These are phyloP conservation scores for Clausena lansium DNA, from an alignment of 345 rosid genomes.

Conservation along the genomic window DNA sequence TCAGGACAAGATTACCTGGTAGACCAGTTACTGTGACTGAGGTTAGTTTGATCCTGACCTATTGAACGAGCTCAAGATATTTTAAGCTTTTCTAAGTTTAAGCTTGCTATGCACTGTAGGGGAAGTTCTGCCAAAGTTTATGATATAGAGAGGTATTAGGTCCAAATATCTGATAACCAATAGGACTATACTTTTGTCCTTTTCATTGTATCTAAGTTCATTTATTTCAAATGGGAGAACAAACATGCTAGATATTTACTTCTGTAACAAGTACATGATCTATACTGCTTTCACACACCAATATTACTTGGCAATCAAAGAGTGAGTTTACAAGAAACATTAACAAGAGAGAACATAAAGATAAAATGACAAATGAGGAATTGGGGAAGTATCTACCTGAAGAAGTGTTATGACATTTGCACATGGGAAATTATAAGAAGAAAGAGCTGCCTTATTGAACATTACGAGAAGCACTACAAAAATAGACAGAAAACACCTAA, in stretches of 20 bases:
- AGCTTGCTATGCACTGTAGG: neutral
- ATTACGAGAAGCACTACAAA: slow-evolving; percentile 80
- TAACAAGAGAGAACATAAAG: neutral
- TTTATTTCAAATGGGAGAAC: neutral
- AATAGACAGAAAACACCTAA: neutral
- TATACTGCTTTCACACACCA: neutral
- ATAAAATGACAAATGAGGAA: neutral
- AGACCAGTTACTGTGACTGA: neutral
- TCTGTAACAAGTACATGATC: neutral
- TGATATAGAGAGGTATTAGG: neutral
- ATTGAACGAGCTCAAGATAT: neutral
- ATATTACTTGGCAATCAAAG: neutral
- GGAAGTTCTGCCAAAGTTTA: neutral
- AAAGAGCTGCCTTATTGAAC: slow-evolving; percentile 98
- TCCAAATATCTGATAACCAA: neutral
- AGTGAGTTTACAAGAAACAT: neutral
- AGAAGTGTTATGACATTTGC: slow-evolving; percentile 87
- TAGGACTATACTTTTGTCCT: neutral
- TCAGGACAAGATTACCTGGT: neutral
- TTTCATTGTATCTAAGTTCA: neutral
- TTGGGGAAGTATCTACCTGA: slow-evolving; percentile 50
- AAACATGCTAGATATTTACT: neutral
- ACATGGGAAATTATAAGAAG: slow-evolving; percentile 81
- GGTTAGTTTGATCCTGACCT: neutral
- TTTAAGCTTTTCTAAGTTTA: neutral